Base-by-base conservation (phyloP, 306 rosid genomes). In the Cucumis hystrix region DNA sequence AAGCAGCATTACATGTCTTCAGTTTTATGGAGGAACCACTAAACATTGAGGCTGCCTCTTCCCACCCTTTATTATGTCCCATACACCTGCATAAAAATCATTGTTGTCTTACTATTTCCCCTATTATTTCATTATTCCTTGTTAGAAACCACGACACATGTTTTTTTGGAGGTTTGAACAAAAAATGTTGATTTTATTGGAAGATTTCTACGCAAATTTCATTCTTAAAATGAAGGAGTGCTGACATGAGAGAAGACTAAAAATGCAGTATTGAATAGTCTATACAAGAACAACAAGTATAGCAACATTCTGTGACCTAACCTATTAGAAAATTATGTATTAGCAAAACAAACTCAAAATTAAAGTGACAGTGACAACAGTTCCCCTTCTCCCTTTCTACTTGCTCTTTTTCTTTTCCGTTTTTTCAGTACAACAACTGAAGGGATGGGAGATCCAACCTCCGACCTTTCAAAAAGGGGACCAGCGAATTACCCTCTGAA, bases 51-150 rank as follows among this genome's bases (percentile, higher is more conserved):
- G 98, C 97, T 11, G 98, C 98, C 86, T 95, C 97, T 80, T 95
- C 98, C 97, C 97, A 95, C 15, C 98, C 98, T 84, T 82, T 89
- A 80, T 95, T 95, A 83, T 95, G 98, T 80, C 98, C 98, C 97
- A 94, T 91, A 86, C 98, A 94, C 98, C 98, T 94, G 87, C 47
- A 78, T 55, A 30, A 55, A 15, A 30, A 33, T 12, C 12, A 25
- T 25, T 40, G 61, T 18, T 43, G 58, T 33, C 40, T 47, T 70
- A 70, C 58, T 40, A 70, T 69, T 45, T 70, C 17, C 30, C 58
- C 33, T 68, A 70, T 70, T 49, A 70, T 47, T 66, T 23, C 58
- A 45, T 7, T 23, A 47, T 13, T 47, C 14, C 25, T 47, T 13
- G 40, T 2, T 2, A 21, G 39, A 23, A 47, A 70, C 54, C 56